These are phyloP conservation scores for Populus nigra DNA, from an alignment of 345 rosid species.

Conservation along the genomic window DNA sequence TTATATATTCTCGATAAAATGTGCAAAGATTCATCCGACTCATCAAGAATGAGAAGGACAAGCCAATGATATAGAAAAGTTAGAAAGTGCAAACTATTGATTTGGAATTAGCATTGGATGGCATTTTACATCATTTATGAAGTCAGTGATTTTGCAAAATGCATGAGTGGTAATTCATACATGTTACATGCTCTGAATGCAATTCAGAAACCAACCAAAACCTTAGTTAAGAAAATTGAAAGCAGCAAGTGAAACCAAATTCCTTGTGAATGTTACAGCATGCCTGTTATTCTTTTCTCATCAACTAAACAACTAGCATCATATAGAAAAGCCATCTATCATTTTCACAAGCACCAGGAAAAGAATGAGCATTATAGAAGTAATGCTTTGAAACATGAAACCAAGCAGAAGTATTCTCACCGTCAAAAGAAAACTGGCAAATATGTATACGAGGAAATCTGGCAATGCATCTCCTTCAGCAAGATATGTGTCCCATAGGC, in stretches of 20 bases:
- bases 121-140: neutral
- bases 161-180: neutral
- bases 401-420: conserved; percentile 35
- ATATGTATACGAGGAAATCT: conserved; percentile 92
- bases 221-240: neutral
- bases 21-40: neutral
- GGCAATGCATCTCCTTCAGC: conserved; percentile 99
- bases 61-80: neutral
- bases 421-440: conserved; percentile 91
- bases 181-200: neutral
- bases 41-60: neutral
- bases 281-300: neutral
- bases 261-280: neutral
- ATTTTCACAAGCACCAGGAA: neutral
- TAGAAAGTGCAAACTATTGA: too few species aligned
- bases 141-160: neutral
- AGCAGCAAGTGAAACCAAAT: neutral
- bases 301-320: neutral
- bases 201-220: neutral
- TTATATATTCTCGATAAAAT: neutral
- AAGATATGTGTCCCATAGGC: conserved; percentile 98
- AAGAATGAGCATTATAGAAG: neutral
- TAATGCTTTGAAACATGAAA: neutral
- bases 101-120: neutral
- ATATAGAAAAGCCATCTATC: neutral